These are phyloP conservation scores for Calonectria hongkongensis DNA, from an alignment of 2,329 filamentous ascomycete species.

Conservation along the genomic window DNA sequence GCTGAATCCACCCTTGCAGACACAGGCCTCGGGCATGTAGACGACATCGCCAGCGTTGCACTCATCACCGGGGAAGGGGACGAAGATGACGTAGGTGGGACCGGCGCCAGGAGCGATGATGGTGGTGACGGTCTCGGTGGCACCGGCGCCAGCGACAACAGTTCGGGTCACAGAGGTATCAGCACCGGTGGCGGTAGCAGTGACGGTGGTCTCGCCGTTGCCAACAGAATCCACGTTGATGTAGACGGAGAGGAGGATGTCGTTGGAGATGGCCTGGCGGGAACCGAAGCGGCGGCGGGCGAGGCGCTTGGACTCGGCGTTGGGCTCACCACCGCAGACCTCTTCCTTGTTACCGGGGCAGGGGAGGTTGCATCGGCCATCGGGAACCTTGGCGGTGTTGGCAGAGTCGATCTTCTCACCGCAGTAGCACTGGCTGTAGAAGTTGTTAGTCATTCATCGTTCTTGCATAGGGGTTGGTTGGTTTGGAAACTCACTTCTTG, in stretches of 20 bases:
- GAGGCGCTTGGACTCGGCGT: conserved; percentile 37
- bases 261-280: conserved; percentile 49
- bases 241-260: conserved; percentile 51
- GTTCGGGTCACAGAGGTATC: conserved; percentile 9
- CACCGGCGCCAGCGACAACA: conserved; percentile 46
- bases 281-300: conserved; percentile 25
- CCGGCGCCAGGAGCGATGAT: conserved; percentile 36
- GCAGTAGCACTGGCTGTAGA: conserved; percentile 48
- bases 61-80: conserved; percentile 43
- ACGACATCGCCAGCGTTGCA: conserved; percentile 45
- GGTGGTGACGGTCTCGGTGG: conserved; percentile 46
- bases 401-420: conserved; percentile 44
- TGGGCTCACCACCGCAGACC: conserved; percentile 49
- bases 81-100: conserved; percentile 46
- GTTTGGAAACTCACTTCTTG: conserved; percentile 46
- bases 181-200: neutral
- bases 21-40: conserved; percentile 46
- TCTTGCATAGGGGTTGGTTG: neutral
- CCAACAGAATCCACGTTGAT: conserved; percentile 42
- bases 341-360: conserved; percentile 50
- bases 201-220: neutral
- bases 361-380: conserved; percentile 41
- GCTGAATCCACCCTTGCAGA: conserved; percentile 46
- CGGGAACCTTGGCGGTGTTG: conserved; percentile 37
- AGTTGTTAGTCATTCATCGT: conserved; percentile 14